Percentiles rank a stretch among this genome's conserved stretches.
These are phyloP conservation scores for Basidiobolus meristosporus DNA, from an alignment of 371 early-diverging fungal species.

Conservation along the genomic window DNA sequence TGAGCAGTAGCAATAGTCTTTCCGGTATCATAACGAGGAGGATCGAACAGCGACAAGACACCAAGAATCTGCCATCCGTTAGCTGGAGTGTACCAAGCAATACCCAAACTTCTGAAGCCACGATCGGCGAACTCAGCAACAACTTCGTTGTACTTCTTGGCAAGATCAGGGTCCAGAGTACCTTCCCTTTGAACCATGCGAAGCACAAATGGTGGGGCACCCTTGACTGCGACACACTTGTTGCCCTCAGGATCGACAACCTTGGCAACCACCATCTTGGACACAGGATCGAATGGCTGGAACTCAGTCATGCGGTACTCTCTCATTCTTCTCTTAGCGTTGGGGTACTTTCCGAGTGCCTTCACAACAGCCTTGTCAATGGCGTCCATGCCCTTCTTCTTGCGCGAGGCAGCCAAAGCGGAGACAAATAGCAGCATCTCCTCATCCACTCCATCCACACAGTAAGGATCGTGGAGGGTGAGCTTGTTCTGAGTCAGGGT, in stretches of 20 bases:
- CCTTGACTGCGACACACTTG: conserved; percentile 67
- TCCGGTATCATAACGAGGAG: conserved; percentile 64
- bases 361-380: conserved; percentile 51
- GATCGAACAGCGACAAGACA: conserved; percentile 64
- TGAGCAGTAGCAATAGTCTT: conserved; percentile 55
- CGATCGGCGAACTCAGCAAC: conserved; percentile 52
- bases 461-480: conserved; percentile 63
- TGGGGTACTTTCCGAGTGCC: conserved; percentile 36
- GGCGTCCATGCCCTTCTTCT: conserved; percentile 49
- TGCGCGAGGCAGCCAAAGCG: conserved; percentile 43
- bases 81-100: conserved; percentile 43
- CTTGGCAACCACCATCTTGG: conserved; percentile 70
- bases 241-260: conserved; percentile 41
- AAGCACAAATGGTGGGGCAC: conserved; percentile 75
- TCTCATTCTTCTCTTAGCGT: conserved; percentile 35
- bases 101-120: conserved; percentile 66
- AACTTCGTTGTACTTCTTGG: too few species aligned
- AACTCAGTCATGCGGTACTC: conserved; percentile 64
- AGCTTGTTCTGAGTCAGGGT: conserved; percentile 85
- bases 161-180: too few species aligned
- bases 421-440: conserved; percentile 56
- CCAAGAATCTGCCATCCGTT: conserved; percentile 37
- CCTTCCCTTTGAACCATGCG: too few species aligned
- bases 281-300: conserved; percentile 65
- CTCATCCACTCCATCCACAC: too few species aligned